These are phyloP conservation scores for Kazachstania psychrophila DNA, from an alignment of 805 yeast genomes.

Conservation along the genomic window DNA sequence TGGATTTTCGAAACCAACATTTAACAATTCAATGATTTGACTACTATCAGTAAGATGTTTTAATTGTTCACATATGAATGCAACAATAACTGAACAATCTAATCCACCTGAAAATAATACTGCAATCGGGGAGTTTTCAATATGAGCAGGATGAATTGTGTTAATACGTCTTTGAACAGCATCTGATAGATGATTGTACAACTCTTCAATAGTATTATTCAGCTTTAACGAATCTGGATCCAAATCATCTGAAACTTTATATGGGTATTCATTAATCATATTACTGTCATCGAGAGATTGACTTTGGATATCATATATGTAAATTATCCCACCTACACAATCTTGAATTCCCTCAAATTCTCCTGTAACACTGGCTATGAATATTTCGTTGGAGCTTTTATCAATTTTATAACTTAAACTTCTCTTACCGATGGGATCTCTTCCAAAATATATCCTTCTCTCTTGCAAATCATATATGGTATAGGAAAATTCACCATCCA, in stretches of 20 bases:
- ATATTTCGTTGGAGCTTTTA: constrained; percentile 28
- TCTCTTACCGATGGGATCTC: constrained; percentile 76
- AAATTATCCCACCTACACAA: constrained; percentile 46
- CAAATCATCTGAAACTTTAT: constrained; percentile 13
- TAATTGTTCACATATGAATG: constrained; percentile 32
- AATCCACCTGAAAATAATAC: constrained; percentile 89
- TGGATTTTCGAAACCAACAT: constrained; percentile 88
- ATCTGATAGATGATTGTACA: constrained; percentile 26
- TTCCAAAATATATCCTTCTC: constrained; percentile 56
- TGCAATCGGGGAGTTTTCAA: constrained; percentile 36
- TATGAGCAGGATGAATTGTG: constrained; percentile 50
- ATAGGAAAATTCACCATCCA: constrained; percentile 83
- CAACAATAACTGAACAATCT: constrained; percentile 80
- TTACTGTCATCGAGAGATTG: constrained; percentile 12
- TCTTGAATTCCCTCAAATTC: constrained; percentile 35
- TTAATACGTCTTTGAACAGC: constrained; percentile 45
- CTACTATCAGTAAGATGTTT: constrained; percentile 8
- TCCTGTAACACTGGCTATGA: constrained; percentile 38
- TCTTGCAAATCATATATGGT: constrained; percentile 36
- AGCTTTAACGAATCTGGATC: constrained; percentile 15
- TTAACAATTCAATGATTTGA: constrained; percentile 59
- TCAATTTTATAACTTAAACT: constrained; percentile 46
- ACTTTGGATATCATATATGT: constrained; percentile 31
- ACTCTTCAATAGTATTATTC: constrained; percentile 6
- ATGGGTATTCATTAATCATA: constrained; percentile 11